Conservation (phyloP, 1,284 basidiomycete species). For the Gomphus bonarii region DNA sequence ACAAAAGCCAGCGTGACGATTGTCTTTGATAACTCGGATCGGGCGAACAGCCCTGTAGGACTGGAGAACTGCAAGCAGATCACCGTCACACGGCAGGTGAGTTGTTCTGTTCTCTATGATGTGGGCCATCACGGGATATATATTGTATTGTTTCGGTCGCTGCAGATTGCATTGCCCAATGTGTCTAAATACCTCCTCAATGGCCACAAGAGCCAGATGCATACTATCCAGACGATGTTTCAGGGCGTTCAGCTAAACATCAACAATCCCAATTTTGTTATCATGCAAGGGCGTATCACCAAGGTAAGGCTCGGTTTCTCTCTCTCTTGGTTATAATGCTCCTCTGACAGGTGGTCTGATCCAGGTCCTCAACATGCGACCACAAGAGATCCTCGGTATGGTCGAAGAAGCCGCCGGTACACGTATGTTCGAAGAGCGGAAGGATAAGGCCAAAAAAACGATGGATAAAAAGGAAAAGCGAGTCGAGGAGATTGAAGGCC, state of each 20-base stretch:
- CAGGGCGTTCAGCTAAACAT: conserved; percentile 98
- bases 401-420: conserved; percentile 99
- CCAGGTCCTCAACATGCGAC: conserved; percentile 95
- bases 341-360: background rate
- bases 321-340: background rate
- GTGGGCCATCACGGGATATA: too few species aligned
- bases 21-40: conserved; percentile 98
- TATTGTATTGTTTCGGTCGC: too few species aligned
- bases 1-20: conserved; percentile 98
- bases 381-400: conserved; percentile 96
- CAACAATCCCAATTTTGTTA: conserved; percentile 99
- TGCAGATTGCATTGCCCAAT: conserved; percentile 92
- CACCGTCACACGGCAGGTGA: conserved; percentile 91
- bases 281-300: conserved; percentile 97
- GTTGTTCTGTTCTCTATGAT: conserved; percentile 15
- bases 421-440: conserved; percentile 98
- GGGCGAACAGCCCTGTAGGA: conserved; percentile 77
- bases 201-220: conserved; percentile 89
- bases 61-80: conserved; percentile 82
- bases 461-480: conserved; percentile 98
- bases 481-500: conserved; percentile 78
- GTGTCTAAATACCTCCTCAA: conserved; percentile 96
- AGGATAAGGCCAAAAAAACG: conserved; percentile 94
- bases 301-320: conserved; percentile 40
- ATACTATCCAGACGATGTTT: conserved; percentile 86